These are phyloP conservation scores for Salinomyces thailandicus DNA, from an alignment of 2,329 filamentous ascomycete genomes.

Conservation along the genomic window DNA sequence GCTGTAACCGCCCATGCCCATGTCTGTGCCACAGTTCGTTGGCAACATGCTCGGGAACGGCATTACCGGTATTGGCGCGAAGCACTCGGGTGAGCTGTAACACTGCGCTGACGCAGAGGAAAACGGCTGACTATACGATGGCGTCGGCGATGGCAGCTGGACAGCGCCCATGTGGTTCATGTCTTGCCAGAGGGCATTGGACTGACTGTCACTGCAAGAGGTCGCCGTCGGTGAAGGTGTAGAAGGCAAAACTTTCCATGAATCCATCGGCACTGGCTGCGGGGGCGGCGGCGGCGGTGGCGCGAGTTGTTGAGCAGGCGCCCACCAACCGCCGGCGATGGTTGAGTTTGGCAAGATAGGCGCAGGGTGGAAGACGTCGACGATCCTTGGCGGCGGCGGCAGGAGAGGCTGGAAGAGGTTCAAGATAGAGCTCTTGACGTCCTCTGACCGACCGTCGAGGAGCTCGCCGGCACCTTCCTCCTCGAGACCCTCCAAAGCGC, in stretches of 20 bases:
- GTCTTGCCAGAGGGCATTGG: conserved; percentile 66
- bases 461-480: conserved; percentile 93
- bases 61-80: conserved; percentile 62
- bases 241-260: conserved; percentile 85
- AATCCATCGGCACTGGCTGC: conserved; percentile 62
- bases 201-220: conserved; percentile 60
- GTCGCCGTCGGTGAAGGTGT: conserved; percentile 63
- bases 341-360: conserved; percentile 64
- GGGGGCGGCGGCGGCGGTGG: conserved; percentile 54
- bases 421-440: conserved; percentile 81
- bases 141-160: conserved; percentile 63
- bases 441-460: conserved; percentile 79
- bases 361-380: conserved; percentile 80
- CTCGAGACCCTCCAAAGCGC: conserved; percentile 87
- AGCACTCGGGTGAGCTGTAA: conserved; percentile 68
- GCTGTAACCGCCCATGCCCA: conserved; percentile 51
- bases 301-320: conserved; percentile 48
- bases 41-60: conserved; percentile 80
- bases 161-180: conserved; percentile 60
- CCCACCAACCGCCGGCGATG: conserved; percentile 65
- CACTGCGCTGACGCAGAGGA: conserved; percentile 49
- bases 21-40: conserved; percentile 60
- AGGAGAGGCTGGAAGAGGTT: conserved; percentile 75
- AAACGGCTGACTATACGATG: conserved; percentile 69
- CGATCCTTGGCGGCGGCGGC: conserved; percentile 74